Base-by-base conservation (phyloP, 345 rosid species). In the Camelina hispida region DNA sequence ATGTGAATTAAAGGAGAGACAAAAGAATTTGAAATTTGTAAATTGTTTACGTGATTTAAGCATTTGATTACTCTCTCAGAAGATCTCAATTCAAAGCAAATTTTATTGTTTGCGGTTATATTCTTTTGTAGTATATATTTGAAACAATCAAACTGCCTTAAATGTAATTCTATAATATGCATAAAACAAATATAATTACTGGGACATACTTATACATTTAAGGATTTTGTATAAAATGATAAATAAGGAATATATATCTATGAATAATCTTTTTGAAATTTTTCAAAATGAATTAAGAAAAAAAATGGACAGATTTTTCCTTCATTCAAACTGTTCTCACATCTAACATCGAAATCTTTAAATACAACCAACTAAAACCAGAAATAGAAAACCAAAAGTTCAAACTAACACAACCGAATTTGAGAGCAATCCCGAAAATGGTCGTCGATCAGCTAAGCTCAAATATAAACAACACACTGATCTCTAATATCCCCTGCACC, bases 401-500 rank as follows among this genome's bases (percentile, higher is more conserved):
- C 25, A 68, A 51, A 40, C 28, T 18, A 66, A 37, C 25, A 48
- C 61, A 74, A 51, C 62, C 47, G 79, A 68, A 58, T 58, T 10
- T 20, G 72, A 74, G 34, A 57, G n/a, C 37, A 74, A 67, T 28
- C 62, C 46, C 6, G 55, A 38, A 28, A 67, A 67, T 15, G 42
- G 68, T 50, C n/a, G 62, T 20, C 22, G 54, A 59, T 30, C 68
- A 75, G 46, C 74, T 42, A 61, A 75, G 35, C 79, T 40, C 42
- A 38, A 38, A 38, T 52, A 44, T 42, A 59, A 52, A 58, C 73
- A 68, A 75, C 58, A 53, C 58, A 76, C 42, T 62, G 79, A 62
- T 69, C 74, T 23, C 74, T 76, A 43, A 30, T 32, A 4, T 53
- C 56, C 57, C 79, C 79, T 76, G 79, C 79, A 69, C 32, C 34